Evolutionary conservation across 805 yeast species (phyloP), one percentile per base, ranked within the genome.

Genomic region (Clavispora phyllophila): DNA sequence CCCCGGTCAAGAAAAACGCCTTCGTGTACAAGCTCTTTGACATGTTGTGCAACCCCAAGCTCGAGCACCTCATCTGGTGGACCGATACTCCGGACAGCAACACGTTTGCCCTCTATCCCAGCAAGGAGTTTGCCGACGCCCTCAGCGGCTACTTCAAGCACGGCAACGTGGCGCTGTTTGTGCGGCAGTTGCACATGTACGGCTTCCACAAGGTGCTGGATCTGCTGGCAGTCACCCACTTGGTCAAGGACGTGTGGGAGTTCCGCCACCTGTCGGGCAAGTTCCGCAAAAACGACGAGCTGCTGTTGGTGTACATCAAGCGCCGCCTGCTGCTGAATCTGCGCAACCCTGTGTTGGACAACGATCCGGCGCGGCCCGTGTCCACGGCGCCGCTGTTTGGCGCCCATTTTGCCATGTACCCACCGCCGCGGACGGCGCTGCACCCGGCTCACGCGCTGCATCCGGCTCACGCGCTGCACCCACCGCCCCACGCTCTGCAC

Each of bases 121-220:
- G 81, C 14, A 69, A 78, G 23, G 84, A 79, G 48, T 82, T 82
- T 58, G 78, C 84, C 9, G 65, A 68, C 31, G 76, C 78, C 1
- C 58, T 84, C 39, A 79, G 84, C n/a, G 72, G 73, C 37, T 89
- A 86, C 61, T 90, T 91, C 72, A 91, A 91, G 61, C 97, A 90
- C 66, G 95, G 95, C 3, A 91, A 91, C 58, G 88, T 90, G 23
- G 88, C 96, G 19, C 82, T 91, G 46, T 91, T 91, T 68, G 96
- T 91, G 27, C 78, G 97, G 37, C 97, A 91, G 64, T 70, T 90
- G 36, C 96, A 91, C 68, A 91, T 90, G 97, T 89, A 89, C 61
- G 96, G 96, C 1, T 89, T 90, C 68, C 96, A 90, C 63, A 89
- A 90, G 65, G 82, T 85, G 8, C 76, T 67, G 47, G 81, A 76